Conservation (phyloP, 345 rosid genomes). For the Syzygium aqueum region DNA sequence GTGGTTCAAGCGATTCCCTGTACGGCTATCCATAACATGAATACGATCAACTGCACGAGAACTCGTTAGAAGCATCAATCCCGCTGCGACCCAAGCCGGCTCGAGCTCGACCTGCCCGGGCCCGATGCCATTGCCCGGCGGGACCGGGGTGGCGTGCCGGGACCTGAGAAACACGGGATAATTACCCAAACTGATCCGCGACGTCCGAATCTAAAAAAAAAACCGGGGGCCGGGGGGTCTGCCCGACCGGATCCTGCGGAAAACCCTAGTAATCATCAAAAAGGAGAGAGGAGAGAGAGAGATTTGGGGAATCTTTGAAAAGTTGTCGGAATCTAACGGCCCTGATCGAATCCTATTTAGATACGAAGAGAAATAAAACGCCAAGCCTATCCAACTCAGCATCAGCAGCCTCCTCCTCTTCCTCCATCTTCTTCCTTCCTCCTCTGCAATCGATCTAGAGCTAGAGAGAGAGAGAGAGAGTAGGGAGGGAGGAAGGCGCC, state of each 20-base stretch:
- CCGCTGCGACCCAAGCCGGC: fast-evolving
- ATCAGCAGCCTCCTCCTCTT: neutral
- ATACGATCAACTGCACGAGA: neutral
- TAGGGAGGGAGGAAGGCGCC: neutral
- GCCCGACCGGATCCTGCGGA: neutral
- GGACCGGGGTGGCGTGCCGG: neutral
- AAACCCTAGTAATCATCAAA: neutral
- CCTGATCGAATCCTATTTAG: neutral
- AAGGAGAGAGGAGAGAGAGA: neutral
- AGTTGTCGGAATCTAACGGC: constrained; percentile 7
- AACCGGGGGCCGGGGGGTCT: too few species aligned
- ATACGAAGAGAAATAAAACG: neutral
- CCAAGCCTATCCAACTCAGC: neutral
- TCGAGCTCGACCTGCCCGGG: neutral
- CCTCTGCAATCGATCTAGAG: neutral
- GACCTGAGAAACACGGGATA: neutral
- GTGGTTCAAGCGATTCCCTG: fast-evolving
- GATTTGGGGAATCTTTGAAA: neutral
- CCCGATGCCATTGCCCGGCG: neutral
- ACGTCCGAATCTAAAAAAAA: neutral
- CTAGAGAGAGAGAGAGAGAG: neutral
- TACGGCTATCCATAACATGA: too few species aligned
- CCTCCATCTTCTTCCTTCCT: neutral
- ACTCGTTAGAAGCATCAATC: neutral
- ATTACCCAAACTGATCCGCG: neutral